phyloP scores from a whole-genome alignment of 306 rosid species.

The Pachyrhizus erosus region DNA sequence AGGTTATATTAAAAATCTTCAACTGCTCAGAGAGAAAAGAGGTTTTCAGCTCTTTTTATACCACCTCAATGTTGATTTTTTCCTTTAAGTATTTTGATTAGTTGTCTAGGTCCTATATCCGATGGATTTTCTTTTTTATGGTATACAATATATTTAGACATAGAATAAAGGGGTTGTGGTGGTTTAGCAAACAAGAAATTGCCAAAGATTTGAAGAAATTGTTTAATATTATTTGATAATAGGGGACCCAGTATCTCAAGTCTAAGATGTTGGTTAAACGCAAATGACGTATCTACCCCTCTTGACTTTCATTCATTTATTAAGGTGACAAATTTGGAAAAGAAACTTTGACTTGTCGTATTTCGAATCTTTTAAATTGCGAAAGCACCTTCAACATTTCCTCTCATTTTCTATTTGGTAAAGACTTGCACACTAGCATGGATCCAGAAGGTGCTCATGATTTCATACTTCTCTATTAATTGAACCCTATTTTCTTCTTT shows the following conservation, averaged over 20 bases:
- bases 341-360: background rate
- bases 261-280: conserved; percentile 47
- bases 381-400: conserved; percentile 21
- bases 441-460: background rate
- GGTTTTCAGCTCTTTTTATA: conserved; percentile 31
- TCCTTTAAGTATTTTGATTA: conserved; percentile 21
- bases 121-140: conserved; percentile 19
- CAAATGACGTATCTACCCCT: conserved; percentile 60
- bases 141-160: conserved; percentile 2
- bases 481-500: background rate
- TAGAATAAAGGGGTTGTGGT: conserved; percentile 28
- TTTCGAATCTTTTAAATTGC: conserved; percentile 21
- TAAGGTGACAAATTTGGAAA: conserved; percentile 30
- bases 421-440: conserved; percentile 14
- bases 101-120: conserved; percentile 39
- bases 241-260: conserved; percentile 47
- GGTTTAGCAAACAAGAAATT: conserved; percentile 39
- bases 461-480: conserved; percentile 1
- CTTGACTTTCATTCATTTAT: conserved; percentile 52
- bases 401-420: conserved; percentile 1
- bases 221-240: conserved; percentile 18
- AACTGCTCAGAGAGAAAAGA: conserved; percentile 45
- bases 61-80: conserved; percentile 42
- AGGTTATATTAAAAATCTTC: conserved; percentile 56
- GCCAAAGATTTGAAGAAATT: conserved; percentile 2